Evolutionary conservation across 345 rosid species (phyloP).

Genomic region (Crucihimalaya himalaica): DNA sequence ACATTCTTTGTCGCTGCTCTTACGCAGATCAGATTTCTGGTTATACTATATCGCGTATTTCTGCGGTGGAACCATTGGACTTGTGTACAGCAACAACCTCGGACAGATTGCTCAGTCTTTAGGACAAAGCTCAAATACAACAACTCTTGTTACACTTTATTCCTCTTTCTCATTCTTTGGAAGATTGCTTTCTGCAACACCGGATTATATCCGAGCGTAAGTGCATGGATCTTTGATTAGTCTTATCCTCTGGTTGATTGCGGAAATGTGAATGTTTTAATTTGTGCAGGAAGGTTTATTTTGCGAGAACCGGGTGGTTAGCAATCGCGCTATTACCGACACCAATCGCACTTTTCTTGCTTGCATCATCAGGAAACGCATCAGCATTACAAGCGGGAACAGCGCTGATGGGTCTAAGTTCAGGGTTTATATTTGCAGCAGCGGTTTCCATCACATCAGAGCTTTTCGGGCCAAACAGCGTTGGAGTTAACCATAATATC

Average conservation of each 20-base stretch:
- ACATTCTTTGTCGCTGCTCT: conserved; percentile 57
- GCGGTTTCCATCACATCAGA: conserved; percentile 94
- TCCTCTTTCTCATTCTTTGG: conserved; percentile 97
- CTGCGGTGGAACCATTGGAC: conserved; percentile 97
- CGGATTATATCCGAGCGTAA: conserved; percentile 85
- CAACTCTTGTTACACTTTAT: conserved; percentile 76
- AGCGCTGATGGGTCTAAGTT: conserved; percentile 76
- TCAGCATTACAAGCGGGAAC: conserved; percentile 63
- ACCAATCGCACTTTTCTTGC: conserved; percentile 75
- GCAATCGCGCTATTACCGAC: conserved; percentile 80
- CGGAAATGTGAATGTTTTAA: neutral
- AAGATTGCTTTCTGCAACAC: conserved; percentile 87
- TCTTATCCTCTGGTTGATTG: neutral
- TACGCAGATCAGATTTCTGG: conserved; percentile 86
- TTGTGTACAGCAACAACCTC: conserved; percentile 89
- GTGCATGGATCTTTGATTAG: conserved; percentile 19
- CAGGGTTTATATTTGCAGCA: conserved; percentile 93
- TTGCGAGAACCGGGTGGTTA: conserved; percentile 95
- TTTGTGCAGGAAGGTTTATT: conserved; percentile 76
- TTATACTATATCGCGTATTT: conserved; percentile 77
- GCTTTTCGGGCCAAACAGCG: conserved; percentile 86
- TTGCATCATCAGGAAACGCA: conserved; percentile 53
- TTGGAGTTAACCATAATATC: conserved; percentile 94
- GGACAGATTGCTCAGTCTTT: conserved; percentile 94
- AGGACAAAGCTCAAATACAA: conserved; percentile 60